Percentiles rank a stretch among this genome's conserved stretches.
phyloP scores from a whole-genome alignment of 345 rosid species.

The Cardiospermum halicacabum region DNA sequence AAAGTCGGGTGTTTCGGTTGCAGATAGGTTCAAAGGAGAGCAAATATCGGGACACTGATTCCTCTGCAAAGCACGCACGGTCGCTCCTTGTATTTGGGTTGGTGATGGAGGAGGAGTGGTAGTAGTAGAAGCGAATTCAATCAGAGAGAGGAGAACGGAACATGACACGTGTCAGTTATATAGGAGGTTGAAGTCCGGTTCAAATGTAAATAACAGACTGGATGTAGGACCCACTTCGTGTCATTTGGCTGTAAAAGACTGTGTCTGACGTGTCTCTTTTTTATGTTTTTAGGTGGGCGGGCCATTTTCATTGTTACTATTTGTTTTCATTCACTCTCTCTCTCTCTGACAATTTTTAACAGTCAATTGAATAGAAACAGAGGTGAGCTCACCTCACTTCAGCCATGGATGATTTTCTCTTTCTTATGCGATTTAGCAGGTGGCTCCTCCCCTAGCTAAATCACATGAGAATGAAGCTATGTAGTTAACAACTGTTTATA shows the following conservation, averaged over 20 bases:
- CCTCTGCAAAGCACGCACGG: conserved; percentile 1
- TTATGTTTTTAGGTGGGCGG: not conserved
- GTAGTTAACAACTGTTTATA: no score
- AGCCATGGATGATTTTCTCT: no score
- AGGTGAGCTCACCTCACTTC: no score
- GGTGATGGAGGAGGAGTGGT: not conserved
- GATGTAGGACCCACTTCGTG: not conserved
- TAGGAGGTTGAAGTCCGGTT: conserved; percentile 7
- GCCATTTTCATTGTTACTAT: not conserved
- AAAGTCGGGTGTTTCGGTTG: conserved; percentile 14
- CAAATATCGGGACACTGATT: conserved; percentile 14
- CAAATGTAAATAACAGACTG: conserved; percentile 29
- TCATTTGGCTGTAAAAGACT: conserved; percentile 17
- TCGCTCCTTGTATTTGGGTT: conserved; percentile 1
- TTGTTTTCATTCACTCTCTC: not conserved
- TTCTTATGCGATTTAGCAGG: no score
- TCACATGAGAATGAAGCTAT: no score
- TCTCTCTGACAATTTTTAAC: not conserved
- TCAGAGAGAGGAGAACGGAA: conserved; percentile 10
- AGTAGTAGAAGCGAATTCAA: conserved; percentile 17
- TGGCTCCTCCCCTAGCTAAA: no score
- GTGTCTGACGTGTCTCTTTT: conserved; percentile 7
- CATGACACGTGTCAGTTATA: conserved; percentile 29
- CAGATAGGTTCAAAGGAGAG: conserved; percentile 18
- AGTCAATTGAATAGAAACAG: no score